Evolutionary conservation across 2,329 filamentous ascomycete species (phyloP), one percentile per base, ranked within the genome.

Genomic region (Aspergillus pseudoviridinutans): DNA sequence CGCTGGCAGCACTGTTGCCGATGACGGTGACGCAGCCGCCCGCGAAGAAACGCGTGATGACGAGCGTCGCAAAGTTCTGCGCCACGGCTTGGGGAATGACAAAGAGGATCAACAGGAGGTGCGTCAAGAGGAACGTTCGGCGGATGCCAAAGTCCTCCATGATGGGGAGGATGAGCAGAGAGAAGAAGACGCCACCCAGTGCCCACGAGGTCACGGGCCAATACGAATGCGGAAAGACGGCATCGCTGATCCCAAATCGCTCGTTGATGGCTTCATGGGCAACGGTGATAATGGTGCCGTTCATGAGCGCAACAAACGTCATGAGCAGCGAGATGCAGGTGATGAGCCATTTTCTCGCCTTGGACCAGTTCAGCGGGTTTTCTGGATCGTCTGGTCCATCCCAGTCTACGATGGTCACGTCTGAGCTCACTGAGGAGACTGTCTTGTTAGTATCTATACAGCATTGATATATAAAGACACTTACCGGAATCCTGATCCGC

Each of bases 31-130:
- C 73, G 56, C 71, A 75, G 1, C 74, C 71, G 1, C 78, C 78
- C 2, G 74, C 75, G n/a, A 80, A 74, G 50, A 78, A 76, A 0
- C 78, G 70, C 2, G 74, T 75, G 2, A 78, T 68, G 1, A 80
- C 66, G 4, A 80, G 56, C 0, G 78, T 79, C 9, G 76, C 77
- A 51, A 79, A 79, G 57, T 78, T 80, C 14, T 71, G 71, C 0
- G 78, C 78, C 8, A 79, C 55, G 0, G 72, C 77, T 56, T 77
- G 76, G 0, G 76, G 75, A 9, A 80, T 67, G 5, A 78, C 64
- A 56, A 78, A 79, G 22, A 77, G 68, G 27, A 78, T 67, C 41
- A 80, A 69, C 7, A 70, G 51, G 6, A 71, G 58, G 56, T 77
- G 77, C 4, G 73, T 66, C 17, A 57, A 63, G 38, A 79, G 56